Evolutionary conservation across 495 filamentous ascomycete genomes (phyloP).

Genomic region (Aspergillus steynii): DNA sequence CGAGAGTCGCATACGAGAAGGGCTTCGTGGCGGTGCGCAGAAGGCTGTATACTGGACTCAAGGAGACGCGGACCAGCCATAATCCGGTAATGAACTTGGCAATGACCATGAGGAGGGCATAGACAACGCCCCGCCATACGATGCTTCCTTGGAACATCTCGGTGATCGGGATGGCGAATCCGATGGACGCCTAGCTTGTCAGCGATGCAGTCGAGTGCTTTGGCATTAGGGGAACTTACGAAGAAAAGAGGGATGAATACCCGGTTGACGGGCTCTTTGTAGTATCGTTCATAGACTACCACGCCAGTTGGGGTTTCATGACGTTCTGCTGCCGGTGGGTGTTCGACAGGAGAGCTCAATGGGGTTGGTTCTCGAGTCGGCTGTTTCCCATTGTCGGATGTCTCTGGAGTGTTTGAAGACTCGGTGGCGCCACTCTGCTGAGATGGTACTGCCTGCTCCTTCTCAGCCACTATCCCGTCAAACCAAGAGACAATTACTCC

Average conservation of each 20-base stretch:
- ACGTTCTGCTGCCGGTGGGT: not conserved
- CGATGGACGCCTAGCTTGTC: conserved; percentile 61
- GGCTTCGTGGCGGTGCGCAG: conserved; percentile 9
- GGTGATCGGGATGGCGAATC: conserved; percentile 75
- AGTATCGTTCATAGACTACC: conserved; percentile 58
- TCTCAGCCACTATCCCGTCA: conserved; percentile 29
- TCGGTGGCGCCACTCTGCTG: not conserved
- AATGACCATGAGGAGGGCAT: conserved; percentile 66
- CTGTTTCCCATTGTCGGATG: not conserved
- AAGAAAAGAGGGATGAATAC: conserved; percentile 78
- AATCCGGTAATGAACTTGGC: conserved; percentile 64
- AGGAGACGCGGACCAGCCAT: conserved; percentile 58
- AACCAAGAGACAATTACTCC: conserved; percentile 61
- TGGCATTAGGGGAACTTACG: conserved; percentile 36
- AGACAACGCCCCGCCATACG: conserved; percentile 73
- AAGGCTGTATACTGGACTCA: conserved; percentile 13
- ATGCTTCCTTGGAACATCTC: conserved; percentile 63
- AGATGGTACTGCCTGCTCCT: not conserved
- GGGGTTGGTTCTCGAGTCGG: not conserved
- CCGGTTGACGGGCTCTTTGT: conserved; percentile 44
- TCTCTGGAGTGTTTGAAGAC: not conserved
- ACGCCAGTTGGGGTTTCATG: conserved; percentile 28
- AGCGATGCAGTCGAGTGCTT: conserved; percentile 1
- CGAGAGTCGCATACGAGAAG: conserved; percentile 10
- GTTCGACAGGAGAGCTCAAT: not conserved